Base-by-base conservation (phyloP, 305 asterid genomes). In the Fraxinus nigra region DNA sequence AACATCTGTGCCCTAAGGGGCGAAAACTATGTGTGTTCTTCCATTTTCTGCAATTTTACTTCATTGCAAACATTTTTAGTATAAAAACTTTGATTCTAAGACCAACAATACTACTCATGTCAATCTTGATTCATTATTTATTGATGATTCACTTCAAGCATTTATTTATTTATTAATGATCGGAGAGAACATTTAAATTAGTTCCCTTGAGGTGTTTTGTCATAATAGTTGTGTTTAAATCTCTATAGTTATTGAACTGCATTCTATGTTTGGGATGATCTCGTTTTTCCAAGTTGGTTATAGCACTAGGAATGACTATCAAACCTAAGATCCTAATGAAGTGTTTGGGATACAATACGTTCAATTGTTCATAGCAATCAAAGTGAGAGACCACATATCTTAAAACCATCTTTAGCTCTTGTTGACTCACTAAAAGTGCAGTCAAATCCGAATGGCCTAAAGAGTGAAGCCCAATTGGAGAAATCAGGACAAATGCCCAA, bases 101-200 rank as follows among this genome's bases (percentile, higher is more conserved):
- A 28, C 30, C 30, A 28, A 28, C 30, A 28, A 28, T 28, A 28
- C 30, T 28, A 51, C 93, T 95, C 97, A 92, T 97, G 98, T 94
- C 37, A 38, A 85, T 81, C 80, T 79, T 80, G 37, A 80, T 59
- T 80, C 34, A 46, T 75, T 26, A 32, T 72, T 77, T 81, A 34
- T 59, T 61, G 8, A 18, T 16, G 78, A 40, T 54, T 69, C 33
- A 40, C 16, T 51, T 63, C 67, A 16, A 70, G 75, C 59, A 40
- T 40, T 77, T 82, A 22, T 40, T 77, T 82, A 22, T 79, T 61
- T 28, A 28, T 28, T 28, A 20, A 72, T 38, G 61, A 48, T 56
- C 26, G 26, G 3, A 48, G 18, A 70, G 28, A 33, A 32, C 56
- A 73, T 73, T 77, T 72, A 56, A 77, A 79, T 56, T 24, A n/a